A percentile compares a stretch with the other conserved stretches of the same genome.
phyloP scores from a whole-genome alignment of 2,329 filamentous ascomycete genomes.

The Sporothrix euskadiensis region DNA sequence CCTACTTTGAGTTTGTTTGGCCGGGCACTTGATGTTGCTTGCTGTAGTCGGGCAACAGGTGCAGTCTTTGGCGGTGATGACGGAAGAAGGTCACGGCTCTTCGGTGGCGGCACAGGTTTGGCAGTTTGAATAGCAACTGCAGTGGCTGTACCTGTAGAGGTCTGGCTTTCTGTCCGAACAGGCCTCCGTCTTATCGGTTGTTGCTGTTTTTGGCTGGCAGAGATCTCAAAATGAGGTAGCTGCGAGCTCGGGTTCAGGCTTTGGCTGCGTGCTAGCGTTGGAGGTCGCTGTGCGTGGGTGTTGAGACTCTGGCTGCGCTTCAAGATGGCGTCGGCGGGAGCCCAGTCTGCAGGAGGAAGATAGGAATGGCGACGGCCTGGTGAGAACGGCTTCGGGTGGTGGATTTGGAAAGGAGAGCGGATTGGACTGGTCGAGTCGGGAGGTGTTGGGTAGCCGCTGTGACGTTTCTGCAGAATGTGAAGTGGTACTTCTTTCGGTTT shows the following conservation, averaged over 20 bases:
- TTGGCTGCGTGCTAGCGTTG: constrained; percentile 2
- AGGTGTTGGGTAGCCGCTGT: constrained; percentile 46
- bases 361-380: constrained; percentile 38
- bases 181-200: constrained; percentile 17
- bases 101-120: neutral
- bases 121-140: neutral
- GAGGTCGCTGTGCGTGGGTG: constrained; percentile 8
- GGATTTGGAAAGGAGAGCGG: constrained; percentile 47
- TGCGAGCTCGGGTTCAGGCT: constrained; percentile 6
- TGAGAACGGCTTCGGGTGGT: constrained; percentile 48
- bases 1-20: constrained; percentile 15
- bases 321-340: constrained; percentile 29
- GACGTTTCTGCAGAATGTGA: constrained; percentile 31
- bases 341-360: constrained; percentile 33
- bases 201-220: constrained; percentile 7
- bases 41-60: neutral
- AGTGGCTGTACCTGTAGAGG: neutral
- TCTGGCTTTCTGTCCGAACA: neutral
- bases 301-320: constrained; percentile 32
- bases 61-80: neutral
- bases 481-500: constrained; percentile 31
- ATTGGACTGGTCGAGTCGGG: constrained; percentile 57
- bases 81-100: neutral
- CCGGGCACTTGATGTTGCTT: neutral
- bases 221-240: constrained; percentile 22